phyloP scores from a whole-genome alignment of 2,329 filamentous ascomycete species.

The Fusarium sp. region DNA sequence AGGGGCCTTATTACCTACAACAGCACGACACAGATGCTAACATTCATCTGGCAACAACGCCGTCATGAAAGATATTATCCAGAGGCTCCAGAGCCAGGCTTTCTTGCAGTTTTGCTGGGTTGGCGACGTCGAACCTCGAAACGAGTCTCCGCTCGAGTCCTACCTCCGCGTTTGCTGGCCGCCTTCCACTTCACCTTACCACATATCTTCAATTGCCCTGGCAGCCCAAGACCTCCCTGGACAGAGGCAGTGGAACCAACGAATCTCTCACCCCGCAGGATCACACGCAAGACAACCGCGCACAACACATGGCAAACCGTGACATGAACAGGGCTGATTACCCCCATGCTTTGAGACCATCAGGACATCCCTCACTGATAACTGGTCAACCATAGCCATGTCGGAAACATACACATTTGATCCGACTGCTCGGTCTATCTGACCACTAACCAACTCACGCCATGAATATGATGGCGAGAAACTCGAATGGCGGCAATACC shows the following conservation, averaged over 20 bases:
- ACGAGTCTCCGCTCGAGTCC: constrained; percentile 11
- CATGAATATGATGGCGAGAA: constrained; percentile 34
- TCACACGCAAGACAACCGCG: constrained; percentile 27
- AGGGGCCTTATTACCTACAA: constrained; percentile 16
- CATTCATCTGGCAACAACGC: constrained; percentile 26
- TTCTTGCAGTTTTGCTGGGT: constrained; percentile 10
- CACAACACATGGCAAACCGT: constrained; percentile 27
- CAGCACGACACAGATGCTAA: constrained; percentile 12
- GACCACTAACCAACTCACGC: constrained; percentile 33
- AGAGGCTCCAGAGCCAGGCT: background rate
- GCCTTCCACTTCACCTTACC: constrained; percentile 6
- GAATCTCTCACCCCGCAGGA: constrained; percentile 33
- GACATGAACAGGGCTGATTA: constrained; percentile 25
- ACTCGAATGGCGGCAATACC: constrained; percentile 29
- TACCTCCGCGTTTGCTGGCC: constrained; percentile 24
- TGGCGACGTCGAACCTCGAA: constrained; percentile 24
- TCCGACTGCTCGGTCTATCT: constrained; percentile 23
- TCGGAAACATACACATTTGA: constrained; percentile 6
- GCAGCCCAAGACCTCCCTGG: constrained; percentile 7
- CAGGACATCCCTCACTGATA: constrained; percentile 6
- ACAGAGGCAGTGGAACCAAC: constrained; percentile 31
- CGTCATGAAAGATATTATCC: constrained; percentile 14
- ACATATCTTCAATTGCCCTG: constrained; percentile 25
- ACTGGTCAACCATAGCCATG: constrained; percentile 16
- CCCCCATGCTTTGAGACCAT: constrained; percentile 9